phyloP scores from a whole-genome alignment of 2,329 filamentous ascomycete species.

The Trichophaea hybrida region DNA sequence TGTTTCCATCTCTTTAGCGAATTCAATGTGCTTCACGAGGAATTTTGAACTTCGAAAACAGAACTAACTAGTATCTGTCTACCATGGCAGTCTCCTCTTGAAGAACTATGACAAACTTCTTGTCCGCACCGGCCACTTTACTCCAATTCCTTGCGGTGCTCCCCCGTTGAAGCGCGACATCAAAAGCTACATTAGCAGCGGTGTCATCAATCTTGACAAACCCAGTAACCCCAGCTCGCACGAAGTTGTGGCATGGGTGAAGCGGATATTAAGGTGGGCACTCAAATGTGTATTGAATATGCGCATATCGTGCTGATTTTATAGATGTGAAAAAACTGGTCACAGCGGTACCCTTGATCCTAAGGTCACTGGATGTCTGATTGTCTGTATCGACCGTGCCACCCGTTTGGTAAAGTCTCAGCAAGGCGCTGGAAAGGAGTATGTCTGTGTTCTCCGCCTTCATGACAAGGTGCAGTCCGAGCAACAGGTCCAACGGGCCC shows the following conservation, averaged over 20 bases:
- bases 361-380: constrained; percentile 91
- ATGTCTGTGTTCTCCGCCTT: constrained; percentile 85
- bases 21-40: neutral
- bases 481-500: constrained; percentile 78
- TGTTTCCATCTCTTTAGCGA: neutral
- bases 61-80: neutral
- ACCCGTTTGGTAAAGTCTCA: constrained; percentile 97
- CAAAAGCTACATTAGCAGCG: constrained; percentile 91
- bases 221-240: constrained; percentile 95
- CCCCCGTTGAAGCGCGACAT: constrained; percentile 84
- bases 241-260: constrained; percentile 98
- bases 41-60: neutral
- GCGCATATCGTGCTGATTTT: constrained; percentile 13
- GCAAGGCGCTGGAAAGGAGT: constrained; percentile 98
- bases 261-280: constrained; percentile 76
- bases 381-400: constrained; percentile 89
- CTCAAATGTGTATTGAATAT: neutral
- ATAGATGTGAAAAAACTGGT: constrained; percentile 82
- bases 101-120: constrained; percentile 93
- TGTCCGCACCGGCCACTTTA: constrained; percentile 90
- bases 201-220: constrained; percentile 97
- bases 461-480: constrained; percentile 92
- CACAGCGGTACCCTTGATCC: constrained; percentile 97
- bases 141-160: constrained; percentile 85
- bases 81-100: constrained; percentile 47